Evolutionary conservation across 2,329 filamentous ascomycete genomes (phyloP).

Genomic region (Madurella fahalii): DNA sequence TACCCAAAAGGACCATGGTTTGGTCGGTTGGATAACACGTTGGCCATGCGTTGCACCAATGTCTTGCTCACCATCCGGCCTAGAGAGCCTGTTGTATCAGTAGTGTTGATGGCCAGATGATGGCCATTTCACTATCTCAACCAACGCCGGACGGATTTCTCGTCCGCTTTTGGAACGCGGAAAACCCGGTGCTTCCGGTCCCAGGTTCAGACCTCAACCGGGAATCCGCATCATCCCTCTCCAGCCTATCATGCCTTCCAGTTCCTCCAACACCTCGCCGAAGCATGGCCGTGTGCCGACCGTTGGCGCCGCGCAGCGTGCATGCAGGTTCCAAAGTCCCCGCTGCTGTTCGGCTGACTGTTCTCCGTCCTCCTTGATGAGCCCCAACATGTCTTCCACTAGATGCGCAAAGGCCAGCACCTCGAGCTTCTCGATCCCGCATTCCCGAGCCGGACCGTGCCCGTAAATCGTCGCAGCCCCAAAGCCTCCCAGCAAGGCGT

Average conservation of each 20-base stretch:
- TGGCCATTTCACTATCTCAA: too few species aligned
- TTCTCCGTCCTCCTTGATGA: constrained; percentile 26
- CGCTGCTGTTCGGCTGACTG: constrained; percentile 10
- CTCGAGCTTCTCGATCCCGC: constrained; percentile 40
- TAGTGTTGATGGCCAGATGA: neutral
- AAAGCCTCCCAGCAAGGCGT: constrained; percentile 46
- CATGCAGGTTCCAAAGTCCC: constrained; percentile 29
- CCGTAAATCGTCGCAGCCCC: constrained; percentile 45
- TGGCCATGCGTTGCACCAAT: neutral
- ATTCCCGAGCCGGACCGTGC: constrained; percentile 17
- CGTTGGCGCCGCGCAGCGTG: constrained; percentile 26
- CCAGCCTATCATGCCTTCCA: constrained; percentile 24
- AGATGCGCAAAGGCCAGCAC: constrained; percentile 46
- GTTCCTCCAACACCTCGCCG: constrained; percentile 27
- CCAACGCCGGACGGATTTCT: too few species aligned
- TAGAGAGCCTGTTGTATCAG: neutral
- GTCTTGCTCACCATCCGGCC: neutral
- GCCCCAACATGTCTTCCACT: constrained; percentile 41
- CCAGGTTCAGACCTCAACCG: neutral
- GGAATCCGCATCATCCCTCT: constrained; percentile 25
- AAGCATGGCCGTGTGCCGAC: constrained; percentile 33
- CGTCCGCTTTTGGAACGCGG: too few species aligned
- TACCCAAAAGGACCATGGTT: neutral
- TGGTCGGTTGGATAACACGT: neutral
- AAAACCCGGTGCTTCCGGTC: too few species aligned